Evolutionary conservation across 768 basidiomycete species (phyloP).

Genomic region (Auriscalpium vulgare): DNA sequence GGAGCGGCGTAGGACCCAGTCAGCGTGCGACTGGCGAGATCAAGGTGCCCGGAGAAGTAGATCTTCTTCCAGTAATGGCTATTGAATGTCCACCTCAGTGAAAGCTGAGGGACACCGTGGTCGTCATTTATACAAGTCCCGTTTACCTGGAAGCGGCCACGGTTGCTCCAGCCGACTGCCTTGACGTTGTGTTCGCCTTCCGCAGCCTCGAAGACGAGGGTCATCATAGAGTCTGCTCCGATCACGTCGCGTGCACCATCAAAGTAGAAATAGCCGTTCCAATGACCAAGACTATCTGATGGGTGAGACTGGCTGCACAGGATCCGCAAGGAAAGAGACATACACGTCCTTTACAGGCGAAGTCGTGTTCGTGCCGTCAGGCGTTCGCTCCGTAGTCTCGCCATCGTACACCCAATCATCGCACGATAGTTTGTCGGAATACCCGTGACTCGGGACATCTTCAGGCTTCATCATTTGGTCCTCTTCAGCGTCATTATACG

Average conservation of each 20-base stretch:
- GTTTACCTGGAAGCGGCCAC: not conserved
- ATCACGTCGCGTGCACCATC: not conserved
- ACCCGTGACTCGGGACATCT: too few species aligned
- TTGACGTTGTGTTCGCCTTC: not conserved
- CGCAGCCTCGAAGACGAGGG: not conserved
- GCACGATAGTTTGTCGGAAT: too few species aligned
- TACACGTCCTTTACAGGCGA: constrained; percentile 6
- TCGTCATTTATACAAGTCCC: too few species aligned
- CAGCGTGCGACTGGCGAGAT: too few species aligned
- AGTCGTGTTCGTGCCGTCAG: not conserved
- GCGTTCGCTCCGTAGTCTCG: constrained; percentile 1
- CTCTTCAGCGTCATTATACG: too few species aligned
- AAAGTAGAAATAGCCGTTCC: constrained; percentile 6
- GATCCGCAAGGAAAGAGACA: not conserved
- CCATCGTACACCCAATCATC: constrained; percentile 10
- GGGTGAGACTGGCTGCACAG: not conserved
- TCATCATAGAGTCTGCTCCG: not conserved
- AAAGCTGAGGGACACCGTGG: too few species aligned
- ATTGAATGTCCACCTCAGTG: too few species aligned
- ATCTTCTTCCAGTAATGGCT: too few species aligned
- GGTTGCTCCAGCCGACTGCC: not conserved
- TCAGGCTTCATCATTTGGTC: too few species aligned
- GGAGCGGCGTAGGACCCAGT: not conserved
- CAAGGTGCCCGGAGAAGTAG: too few species aligned
- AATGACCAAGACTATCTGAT: constrained; percentile 4